phyloP scores from a whole-genome alignment of 2,329 filamentous ascomycete species.

The Colletotrichum noveboracense region DNA sequence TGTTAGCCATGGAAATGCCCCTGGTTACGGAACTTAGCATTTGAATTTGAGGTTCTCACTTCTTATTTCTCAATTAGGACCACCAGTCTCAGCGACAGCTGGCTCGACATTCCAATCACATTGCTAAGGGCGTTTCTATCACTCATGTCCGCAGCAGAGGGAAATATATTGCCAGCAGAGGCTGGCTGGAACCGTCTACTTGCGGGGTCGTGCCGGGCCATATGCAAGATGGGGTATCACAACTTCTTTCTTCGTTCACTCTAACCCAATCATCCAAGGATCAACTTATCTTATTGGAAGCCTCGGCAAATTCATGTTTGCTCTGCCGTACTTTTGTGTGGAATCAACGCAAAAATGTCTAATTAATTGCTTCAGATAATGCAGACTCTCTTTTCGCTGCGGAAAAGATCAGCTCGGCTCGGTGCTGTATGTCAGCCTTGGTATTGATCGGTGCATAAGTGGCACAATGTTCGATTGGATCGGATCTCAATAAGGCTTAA shows the following conservation, averaged over 20 bases:
- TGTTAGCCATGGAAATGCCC: neutral
- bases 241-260: neutral
- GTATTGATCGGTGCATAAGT: neutral
- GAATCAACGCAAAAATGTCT: neutral
- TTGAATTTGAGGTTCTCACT: neutral
- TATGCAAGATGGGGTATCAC: neutral
- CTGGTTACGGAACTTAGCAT: neutral
- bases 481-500: neutral
- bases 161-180: neutral
- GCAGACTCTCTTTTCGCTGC: neutral
- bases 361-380: neutral
- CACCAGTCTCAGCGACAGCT: neutral
- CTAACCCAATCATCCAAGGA: accelerated
- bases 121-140: neutral
- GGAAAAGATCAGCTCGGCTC: neutral
- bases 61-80: neutral
- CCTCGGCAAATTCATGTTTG: too few relatives aligned
- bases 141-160: neutral
- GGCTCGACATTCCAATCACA: neutral
- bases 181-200: neutral
- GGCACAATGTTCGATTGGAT: neutral
- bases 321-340: too few relatives aligned
- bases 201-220: neutral
- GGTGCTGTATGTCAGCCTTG: neutral
- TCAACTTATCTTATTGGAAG: neutral